These are phyloP conservation scores for Geranomyces michiganensis DNA, from an alignment of 192 early-diverging fungal genomes.

Conservation along the genomic window DNA sequence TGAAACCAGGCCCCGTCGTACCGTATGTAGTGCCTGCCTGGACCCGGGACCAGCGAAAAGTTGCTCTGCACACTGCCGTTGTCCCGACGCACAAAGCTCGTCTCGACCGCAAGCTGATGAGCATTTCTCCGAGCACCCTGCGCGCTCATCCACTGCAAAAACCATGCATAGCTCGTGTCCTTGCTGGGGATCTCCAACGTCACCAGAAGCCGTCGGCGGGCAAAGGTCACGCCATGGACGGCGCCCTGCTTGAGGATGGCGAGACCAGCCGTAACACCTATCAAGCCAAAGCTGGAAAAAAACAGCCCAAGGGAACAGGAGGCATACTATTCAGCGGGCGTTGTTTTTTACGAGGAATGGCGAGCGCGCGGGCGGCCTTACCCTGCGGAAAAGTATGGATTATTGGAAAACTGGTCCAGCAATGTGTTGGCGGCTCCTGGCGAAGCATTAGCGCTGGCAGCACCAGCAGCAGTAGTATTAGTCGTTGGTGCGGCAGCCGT, in stretches of 20 bases:
- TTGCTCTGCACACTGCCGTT: slow-evolving; percentile 83
- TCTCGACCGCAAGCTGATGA: slow-evolving; percentile 82
- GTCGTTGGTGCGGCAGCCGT: no score
- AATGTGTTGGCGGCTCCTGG: background rate
- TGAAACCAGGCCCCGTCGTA: slow-evolving; percentile 83
- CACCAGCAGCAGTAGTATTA: no score
- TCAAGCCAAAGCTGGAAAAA: slow-evolving; percentile 68
- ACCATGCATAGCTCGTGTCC: slow-evolving; percentile 93
- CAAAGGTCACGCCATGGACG: slow-evolving; percentile 65
- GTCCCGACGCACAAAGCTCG: slow-evolving; percentile 82
- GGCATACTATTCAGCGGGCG: no score
- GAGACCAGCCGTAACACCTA: slow-evolving; percentile 84
- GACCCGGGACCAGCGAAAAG: slow-evolving; percentile 90
- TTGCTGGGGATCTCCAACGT: slow-evolving; percentile 93
- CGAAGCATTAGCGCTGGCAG: background rate
- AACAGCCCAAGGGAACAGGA: no score
- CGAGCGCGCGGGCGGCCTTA: no score
- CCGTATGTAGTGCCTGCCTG: slow-evolving; percentile 85
- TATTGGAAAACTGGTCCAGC: slow-evolving; percentile 44
- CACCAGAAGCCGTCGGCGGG: slow-evolving; percentile 79
- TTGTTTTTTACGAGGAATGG: background rate
- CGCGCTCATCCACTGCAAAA: slow-evolving; percentile 85
- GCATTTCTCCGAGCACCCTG: slow-evolving; percentile 33
- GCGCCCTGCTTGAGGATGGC: slow-evolving; percentile 77
- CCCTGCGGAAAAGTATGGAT: slow-evolving; percentile 95